Evolutionary conservation across 805 yeast genomes (phyloP), one percentile per base, ranked within the genome.

Genomic region (Candida ulmi): DNA sequence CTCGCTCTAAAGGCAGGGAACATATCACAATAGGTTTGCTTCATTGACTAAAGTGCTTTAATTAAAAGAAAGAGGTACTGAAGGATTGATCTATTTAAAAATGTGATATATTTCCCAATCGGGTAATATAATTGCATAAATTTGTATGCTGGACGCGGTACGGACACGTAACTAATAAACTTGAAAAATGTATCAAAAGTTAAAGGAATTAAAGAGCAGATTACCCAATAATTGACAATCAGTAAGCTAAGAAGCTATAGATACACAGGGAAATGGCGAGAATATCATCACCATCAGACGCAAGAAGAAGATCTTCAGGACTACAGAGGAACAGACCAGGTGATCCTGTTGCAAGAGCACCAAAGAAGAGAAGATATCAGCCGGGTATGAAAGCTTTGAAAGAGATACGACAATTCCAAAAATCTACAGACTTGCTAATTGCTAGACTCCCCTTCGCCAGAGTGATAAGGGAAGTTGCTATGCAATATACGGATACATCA

Each of bases 401-500:
- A 49, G 90, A 84, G 51, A 83, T 84, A 17, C 65, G 86, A 40
- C 71, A 70, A 51, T 83, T 72, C 49, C 91, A 84, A 53, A 72
- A 75, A 52, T 68, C 79, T 26, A 78, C 88, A 1, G 90, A 82
- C 44, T 61, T 84, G 29, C 63, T 84, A 33, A 66, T 84, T 13
- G 66, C 88, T 19, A 83, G 83, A 51, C 68, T 84, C 24, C 95
- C 95, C 15, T 84, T 84, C 66, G 86, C 91, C 1, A 65, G 91
- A 44, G 62, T 84, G 18, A 87, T 84, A 8, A 74, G 82, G 44
- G 93, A 84, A 50, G 80, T 84, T 3, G 83, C 88, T 0, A 78
- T 78, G 37, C 61, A 65, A 36, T 68, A 62, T 34, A 61, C 65
- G 3, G 76, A 69, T 44, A 65, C 71, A 27, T 80, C 81, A 0